Evolutionary conservation across 129 eudicot genomes (phyloP), one percentile per base, ranked within the genome.

Genomic region (Artemisia argyi): DNA sequence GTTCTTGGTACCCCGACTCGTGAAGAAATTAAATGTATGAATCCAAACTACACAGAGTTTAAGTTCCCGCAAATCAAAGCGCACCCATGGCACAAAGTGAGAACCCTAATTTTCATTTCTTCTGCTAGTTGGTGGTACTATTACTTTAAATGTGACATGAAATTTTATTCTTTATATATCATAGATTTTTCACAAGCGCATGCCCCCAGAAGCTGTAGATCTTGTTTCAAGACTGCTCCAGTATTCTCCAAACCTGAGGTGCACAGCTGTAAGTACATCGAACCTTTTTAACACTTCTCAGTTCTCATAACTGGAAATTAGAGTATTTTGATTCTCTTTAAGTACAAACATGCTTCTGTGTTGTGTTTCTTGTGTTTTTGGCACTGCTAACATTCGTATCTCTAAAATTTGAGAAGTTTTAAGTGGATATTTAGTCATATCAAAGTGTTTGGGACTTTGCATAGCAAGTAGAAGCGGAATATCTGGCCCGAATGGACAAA

Each of bases 1-100:
- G 93, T 87, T 24, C 87, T 87, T 50, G 93, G 93, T 3, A 87
- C 93, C 24, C 93, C 93, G n/a, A 87, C 93, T 42, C 85, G 89
- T 70, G 93, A 87, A 72, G 93, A 87, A 72, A 84, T 87, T 46
- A 87, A 87, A 69, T 87, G 89, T 59, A 87, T 87, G 93, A 84
- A 87, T 74, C 93, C 87, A 54, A 87, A 87, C 77, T 87, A 87
- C 80, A 87, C 88, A 3, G 95, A 88, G 72, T 87, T 83, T 61
- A 86, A 86, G 69, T 80, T 83, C 79, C 90, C 90, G 3, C 87
- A 83, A 73, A 80, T 83, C 80, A 83, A 83, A 65, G 87, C 85
- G 54, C 91, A 86, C 66, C 91, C 91, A 16, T 86, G 92, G 92
- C 92, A 87, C 78, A 87, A 87, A 80, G 94, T 84, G 66, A 79